phyloP scores from a whole-genome alignment of 2,329 filamentous ascomycete genomes.

The Fusarium newnesense region DNA sequence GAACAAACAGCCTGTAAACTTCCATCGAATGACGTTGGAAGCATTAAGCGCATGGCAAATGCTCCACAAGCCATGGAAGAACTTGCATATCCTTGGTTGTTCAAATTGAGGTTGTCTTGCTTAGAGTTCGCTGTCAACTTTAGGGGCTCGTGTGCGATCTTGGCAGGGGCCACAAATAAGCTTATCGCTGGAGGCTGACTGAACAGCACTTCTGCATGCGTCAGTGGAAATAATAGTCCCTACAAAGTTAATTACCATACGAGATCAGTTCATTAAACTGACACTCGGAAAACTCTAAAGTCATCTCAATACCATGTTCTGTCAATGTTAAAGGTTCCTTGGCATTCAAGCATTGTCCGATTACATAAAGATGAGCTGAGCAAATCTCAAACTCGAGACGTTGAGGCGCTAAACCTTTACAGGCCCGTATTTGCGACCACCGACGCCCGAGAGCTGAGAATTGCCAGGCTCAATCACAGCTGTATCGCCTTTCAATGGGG shows the following conservation, averaged over 20 bases:
- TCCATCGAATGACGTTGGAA: background rate
- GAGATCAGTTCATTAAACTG: background rate
- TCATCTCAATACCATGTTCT: background rate
- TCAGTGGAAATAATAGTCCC: background rate
- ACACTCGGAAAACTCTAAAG: background rate
- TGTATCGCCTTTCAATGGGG: background rate
- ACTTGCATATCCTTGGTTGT: background rate
- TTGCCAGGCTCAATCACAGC: background rate
- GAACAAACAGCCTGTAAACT: background rate
- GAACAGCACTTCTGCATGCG: background rate
- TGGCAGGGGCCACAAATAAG: conserved; percentile 13
- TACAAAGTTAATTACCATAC: background rate
- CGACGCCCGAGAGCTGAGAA: background rate
- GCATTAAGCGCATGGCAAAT: background rate
- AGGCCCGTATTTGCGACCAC: background rate
- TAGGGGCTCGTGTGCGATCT: background rate
- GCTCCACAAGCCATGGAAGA: background rate
- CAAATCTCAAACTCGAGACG: background rate
- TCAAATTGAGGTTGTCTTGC: background rate
- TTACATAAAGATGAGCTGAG: background rate
- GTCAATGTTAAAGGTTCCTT: background rate
- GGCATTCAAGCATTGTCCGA: background rate
- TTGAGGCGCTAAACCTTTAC: background rate
- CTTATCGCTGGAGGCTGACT: background rate
- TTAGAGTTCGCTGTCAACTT: background rate